Conservation (phyloP, 345 rosid genomes). For the Linum lewisii region DNA sequence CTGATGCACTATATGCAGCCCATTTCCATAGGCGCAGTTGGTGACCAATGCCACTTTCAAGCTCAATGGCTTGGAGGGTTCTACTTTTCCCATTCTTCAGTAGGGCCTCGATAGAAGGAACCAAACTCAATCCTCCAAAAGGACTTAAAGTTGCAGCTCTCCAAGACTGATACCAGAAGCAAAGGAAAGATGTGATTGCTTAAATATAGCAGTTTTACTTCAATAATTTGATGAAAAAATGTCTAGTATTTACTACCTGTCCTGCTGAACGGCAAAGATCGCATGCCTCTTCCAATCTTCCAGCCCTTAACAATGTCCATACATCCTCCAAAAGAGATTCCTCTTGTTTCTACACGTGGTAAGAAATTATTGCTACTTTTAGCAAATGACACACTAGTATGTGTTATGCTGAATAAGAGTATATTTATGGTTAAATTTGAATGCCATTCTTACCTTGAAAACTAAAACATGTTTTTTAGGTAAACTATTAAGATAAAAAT, state of each 20-base stretch:
- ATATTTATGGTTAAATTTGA: not conserved
- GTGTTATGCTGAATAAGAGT: too few species aligned
- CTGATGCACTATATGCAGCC: conserved; percentile 93
- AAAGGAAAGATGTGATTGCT: not conserved
- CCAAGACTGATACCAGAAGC: conserved; percentile 57
- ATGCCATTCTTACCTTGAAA: not conserved
- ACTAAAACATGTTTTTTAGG: not conserved
- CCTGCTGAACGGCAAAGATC: conserved; percentile 93
- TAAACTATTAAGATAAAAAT: too few species aligned
- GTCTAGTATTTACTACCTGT: conserved; percentile 45
- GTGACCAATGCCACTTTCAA: conserved; percentile 83
- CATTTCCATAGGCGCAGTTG: conserved; percentile 93
- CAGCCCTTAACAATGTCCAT: conserved; percentile 91
- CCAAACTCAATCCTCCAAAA: conserved; percentile 71
- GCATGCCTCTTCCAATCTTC: conserved; percentile 87
- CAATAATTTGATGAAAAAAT: not conserved
- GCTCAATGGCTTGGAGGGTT: conserved; percentile 81
- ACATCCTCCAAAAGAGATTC: conserved; percentile 92
- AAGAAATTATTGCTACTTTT: not conserved
- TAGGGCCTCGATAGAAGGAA: conserved; percentile 80
- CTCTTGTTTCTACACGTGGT: conserved; percentile 67
- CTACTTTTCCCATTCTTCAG: conserved; percentile 70
- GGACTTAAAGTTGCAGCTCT: conserved; percentile 88
- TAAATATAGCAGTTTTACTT: not conserved
- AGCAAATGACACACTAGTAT: not conserved